Conservation (phyloP, 805 yeast genomes). For the Wickerhamiella cacticola region DNA sequence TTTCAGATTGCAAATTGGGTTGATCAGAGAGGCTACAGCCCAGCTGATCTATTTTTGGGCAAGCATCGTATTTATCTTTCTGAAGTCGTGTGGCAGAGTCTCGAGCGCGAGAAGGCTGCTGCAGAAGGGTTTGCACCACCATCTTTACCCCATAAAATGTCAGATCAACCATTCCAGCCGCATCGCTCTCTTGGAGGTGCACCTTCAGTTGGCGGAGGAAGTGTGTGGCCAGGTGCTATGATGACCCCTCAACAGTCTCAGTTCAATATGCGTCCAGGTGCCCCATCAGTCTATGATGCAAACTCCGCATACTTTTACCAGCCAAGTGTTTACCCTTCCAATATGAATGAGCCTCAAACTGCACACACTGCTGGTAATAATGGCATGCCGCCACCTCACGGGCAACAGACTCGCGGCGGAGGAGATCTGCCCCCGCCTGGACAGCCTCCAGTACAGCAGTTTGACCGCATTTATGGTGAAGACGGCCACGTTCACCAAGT, state of each 20-base stretch:
- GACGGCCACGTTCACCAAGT: conserved; percentile 14
- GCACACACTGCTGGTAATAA: no score
- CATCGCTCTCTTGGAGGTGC: neutral
- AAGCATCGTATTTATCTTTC: conserved; percentile 30
- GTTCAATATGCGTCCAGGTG: neutral
- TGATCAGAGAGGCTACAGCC: conserved; percentile 25
- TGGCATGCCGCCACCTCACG: no score
- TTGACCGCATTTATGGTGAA: conserved; percentile 11
- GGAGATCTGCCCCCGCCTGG: no score
- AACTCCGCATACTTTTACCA: neutral
- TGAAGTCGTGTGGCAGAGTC: conserved; percentile 30
- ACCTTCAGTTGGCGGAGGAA: neutral
- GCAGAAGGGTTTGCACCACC: conserved; percentile 7
- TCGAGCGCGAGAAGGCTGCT: conserved; percentile 24
- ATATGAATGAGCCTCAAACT: neutral
- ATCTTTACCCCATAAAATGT: conserved; percentile 13
- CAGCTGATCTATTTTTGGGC: conserved; percentile 30
- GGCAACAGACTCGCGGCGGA: no score
- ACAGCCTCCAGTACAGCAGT: neutral
- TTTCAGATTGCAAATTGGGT: conserved; percentile 30
- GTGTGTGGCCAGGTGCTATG: neutral
- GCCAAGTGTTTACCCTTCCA: neutral
- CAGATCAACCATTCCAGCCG: conserved; percentile 12
- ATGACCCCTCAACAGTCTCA: neutral
- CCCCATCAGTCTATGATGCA: neutral